Base-by-base conservation (phyloP, 495 filamentous ascomycete genomes). In the Amniculicola lignicola region DNA sequence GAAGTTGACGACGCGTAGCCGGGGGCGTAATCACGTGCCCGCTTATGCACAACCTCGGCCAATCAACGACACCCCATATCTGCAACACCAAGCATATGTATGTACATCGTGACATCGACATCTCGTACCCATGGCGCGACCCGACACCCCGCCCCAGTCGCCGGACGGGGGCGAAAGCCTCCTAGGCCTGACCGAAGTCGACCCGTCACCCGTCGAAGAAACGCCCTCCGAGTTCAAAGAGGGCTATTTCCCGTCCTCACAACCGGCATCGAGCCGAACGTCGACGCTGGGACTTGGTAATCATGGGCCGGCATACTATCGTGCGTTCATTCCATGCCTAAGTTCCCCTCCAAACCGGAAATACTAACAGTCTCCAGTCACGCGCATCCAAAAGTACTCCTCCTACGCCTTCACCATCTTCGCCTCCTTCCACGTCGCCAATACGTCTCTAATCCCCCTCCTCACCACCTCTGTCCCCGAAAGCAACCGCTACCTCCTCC, bases 391-490 rank as follows among this genome's bases (percentile, higher is more conserved):
- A 66, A 83, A 79, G 68, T 95, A 93, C 76, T 91, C 88, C 12
- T 86, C 86, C 63, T 95, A 95, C 70, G 83, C 86, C 33, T 90
- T 95, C 67, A 84, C 83, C 36, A 66, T 86, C 58, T 96, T 92
- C 78, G 74, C 83, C 41, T 72, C 80, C 45, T 71, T 92, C 47
- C 91, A 96, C 72, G 74, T 93, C 42, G 78, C 85, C 40, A 96
- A 87, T 59, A 79, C 80, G 43, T 65, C 67, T 37, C 21, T 85
- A 77, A 69, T 74, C 68, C 83, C 87, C 37, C 81, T 89, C 52
- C 49, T 74, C 12, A 82, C 80, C 23, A 72, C 67, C 36, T 82
- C 79, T 21, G 68, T 84, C 4, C 63, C 74, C 24, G 71, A 75
- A 25, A 74, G 72, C 52, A 79, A 83, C 50, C 69, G 72, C 60